Percentiles rank a stretch among this genome's conserved stretches.
Conservation (phyloP, 768 basidiomycete species). For the Sutorius australiensis region DNA sequence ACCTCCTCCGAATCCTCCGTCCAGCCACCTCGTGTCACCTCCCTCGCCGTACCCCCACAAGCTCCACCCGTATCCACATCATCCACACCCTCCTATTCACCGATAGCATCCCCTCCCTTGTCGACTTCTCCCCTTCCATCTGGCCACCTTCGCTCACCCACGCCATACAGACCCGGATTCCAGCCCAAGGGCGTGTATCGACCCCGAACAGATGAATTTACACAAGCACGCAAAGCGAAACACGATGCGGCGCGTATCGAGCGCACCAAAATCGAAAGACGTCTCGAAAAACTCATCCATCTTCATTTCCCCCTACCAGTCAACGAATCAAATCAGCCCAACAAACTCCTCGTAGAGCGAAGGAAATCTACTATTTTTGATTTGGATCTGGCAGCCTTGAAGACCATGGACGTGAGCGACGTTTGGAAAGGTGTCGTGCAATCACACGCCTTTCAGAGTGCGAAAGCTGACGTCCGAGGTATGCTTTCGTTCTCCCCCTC, state of each 20-base stretch:
- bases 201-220: conserved; percentile 79
- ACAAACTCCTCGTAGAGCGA: conserved; percentile 16
- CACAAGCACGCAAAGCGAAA: conserved; percentile 35
- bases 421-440: conserved; percentile 65
- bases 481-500: conserved; percentile 11
- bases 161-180: conserved; percentile 87
- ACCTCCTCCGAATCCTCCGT: background rate
- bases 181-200: conserved; percentile 86
- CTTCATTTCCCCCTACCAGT: conserved; percentile 55
- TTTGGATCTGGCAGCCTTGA: conserved; percentile 53
- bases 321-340: conserved; percentile 10
- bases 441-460: conserved; percentile 38
- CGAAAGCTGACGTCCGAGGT: conserved; percentile 72
- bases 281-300: conserved; percentile 82
- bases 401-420: conserved; percentile 61
- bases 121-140: conserved; percentile 24
- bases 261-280: conserved; percentile 76
- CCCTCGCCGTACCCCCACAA: conserved; percentile 9
- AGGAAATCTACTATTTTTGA: conserved; percentile 73
- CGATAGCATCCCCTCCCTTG: conserved; percentile 22
- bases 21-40: conserved; percentile 7
- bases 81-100: conserved; percentile 17
- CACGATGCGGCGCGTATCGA: conserved; percentile 61
- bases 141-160: conserved; percentile 28
- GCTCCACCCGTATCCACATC: conserved; percentile 4